Percentiles rank a stretch among this genome's conserved stretches.
phyloP scores from a whole-genome alignment of 148 eudicot species.

The Persicaria tinctoria region DNA sequence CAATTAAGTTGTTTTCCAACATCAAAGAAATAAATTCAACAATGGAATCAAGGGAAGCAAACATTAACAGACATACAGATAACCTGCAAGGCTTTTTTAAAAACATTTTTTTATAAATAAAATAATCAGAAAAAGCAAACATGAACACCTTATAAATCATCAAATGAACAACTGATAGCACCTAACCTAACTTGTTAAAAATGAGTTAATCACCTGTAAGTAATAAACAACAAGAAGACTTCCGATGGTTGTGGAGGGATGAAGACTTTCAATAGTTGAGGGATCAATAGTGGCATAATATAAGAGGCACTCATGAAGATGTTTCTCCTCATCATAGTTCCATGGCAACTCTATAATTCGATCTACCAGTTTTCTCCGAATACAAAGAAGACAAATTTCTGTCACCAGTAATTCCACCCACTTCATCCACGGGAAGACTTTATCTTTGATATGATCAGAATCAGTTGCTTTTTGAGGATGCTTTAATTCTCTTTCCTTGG shows the following conservation, averaged over 20 bases:
- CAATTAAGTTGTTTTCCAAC: too few relatives aligned
- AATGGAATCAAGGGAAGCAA: not conserved
- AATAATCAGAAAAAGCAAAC: not conserved
- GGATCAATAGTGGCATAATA: conserved; percentile 66
- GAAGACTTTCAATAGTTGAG: conserved; percentile 7
- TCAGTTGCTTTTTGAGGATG: conserved; percentile 23
- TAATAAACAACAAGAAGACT: conserved; percentile 94
- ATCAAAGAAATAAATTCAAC: not conserved
- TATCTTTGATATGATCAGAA: conserved; percentile 32
- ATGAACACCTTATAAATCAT: not conserved
- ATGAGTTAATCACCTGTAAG: conserved; percentile 54
- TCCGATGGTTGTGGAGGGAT: conserved; percentile 44
- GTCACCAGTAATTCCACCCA: conserved; percentile 81
- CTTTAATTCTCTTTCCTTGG: conserved; percentile 54
- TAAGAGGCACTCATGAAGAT: conserved; percentile 66
- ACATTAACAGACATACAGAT: not conserved
- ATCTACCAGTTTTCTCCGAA: conserved; percentile 70
- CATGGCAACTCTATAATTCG: conserved; percentile 87
- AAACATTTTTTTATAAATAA: not conserved
- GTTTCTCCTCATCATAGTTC: conserved; percentile 78
- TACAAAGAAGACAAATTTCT: conserved; percentile 83
- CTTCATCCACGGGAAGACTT: conserved; percentile 40
- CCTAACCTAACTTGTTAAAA: not conserved
- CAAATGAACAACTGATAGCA: not conserved
- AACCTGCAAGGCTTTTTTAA: not conserved